A percentile compares a stretch with the other conserved stretches of the same genome.
phyloP scores from a whole-genome alignment of 169 alveolate species.

The Eimeria zaria region DNA sequence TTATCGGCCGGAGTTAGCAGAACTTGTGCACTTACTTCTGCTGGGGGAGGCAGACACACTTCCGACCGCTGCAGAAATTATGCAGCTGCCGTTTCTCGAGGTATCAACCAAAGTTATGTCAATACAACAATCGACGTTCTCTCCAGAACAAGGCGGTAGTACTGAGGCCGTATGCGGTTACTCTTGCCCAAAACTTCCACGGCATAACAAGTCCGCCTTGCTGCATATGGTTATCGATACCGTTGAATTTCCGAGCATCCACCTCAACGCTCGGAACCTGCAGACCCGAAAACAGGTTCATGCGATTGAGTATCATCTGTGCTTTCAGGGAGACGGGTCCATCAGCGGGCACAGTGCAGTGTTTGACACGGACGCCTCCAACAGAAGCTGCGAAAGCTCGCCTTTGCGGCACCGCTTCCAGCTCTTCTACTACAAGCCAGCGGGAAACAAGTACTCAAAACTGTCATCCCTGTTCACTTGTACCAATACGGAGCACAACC shows the following conservation, averaged over 20 bases:
- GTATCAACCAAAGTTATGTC: not conserved
- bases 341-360: not conserved
- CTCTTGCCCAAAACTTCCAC: not conserved
- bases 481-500: not conserved
- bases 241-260: not conserved
- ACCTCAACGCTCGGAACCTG: not conserved
- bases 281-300: not conserved
- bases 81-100: constrained; percentile 26
- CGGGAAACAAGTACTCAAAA: not conserved
- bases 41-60: constrained; percentile 3
- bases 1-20: constrained; percentile 38
- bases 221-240: not conserved
- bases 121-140: not conserved
- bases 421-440: not conserved
- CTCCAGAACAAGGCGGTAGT: not conserved
- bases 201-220: constrained; percentile 17
- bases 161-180: not conserved
- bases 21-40: constrained; percentile 7
- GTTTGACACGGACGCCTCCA: not conserved
- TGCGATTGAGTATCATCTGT: not conserved
- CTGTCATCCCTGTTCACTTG: not conserved
- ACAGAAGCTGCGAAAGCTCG: not conserved
- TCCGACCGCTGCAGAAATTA: not conserved
- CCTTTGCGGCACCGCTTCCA: not conserved
- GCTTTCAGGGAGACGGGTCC: constrained; percentile 1